Evolutionary conservation across 129 eudicot species (phyloP).

Genomic region (Helichrysum umbraculigerum): DNA sequence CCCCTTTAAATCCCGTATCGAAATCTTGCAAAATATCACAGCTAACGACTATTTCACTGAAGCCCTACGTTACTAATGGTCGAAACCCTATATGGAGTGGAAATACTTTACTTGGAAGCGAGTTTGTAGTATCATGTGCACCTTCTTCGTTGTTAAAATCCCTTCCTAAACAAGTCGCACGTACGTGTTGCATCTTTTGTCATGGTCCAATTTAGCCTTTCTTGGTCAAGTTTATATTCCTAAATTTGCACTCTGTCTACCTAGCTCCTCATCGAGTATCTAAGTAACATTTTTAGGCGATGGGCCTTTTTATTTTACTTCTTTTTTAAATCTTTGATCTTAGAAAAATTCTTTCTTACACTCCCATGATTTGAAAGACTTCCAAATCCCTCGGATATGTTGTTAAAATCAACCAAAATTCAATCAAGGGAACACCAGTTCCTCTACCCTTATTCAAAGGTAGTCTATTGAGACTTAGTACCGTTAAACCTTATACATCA

Average conservation of each 20-base stretch:
- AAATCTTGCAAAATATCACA: too few species aligned
- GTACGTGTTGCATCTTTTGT: background rate
- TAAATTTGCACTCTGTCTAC: background rate
- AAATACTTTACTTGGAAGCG: background rate
- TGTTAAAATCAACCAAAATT: background rate
- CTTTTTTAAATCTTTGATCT: background rate
- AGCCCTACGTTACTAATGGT: background rate
- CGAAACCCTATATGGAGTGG: background rate
- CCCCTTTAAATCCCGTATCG: too few species aligned
- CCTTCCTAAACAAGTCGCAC: background rate
- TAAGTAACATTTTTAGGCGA: background rate
- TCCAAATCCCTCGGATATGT: background rate
- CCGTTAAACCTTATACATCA: background rate
- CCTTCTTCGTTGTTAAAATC: background rate
- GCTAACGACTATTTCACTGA: too few species aligned
- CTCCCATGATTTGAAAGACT: slow-evolving; percentile 3
- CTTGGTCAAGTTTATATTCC: background rate
- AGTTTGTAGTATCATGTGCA: background rate
- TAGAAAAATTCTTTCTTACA: background rate
- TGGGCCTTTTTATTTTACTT: background rate
- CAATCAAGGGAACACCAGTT: background rate
- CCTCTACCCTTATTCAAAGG: background rate
- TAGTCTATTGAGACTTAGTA: background rate
- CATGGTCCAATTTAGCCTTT: background rate
- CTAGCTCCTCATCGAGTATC: background rate